Conservation (phyloP, 768 basidiomycete species). For the Saitozyma podzolica region DNA sequence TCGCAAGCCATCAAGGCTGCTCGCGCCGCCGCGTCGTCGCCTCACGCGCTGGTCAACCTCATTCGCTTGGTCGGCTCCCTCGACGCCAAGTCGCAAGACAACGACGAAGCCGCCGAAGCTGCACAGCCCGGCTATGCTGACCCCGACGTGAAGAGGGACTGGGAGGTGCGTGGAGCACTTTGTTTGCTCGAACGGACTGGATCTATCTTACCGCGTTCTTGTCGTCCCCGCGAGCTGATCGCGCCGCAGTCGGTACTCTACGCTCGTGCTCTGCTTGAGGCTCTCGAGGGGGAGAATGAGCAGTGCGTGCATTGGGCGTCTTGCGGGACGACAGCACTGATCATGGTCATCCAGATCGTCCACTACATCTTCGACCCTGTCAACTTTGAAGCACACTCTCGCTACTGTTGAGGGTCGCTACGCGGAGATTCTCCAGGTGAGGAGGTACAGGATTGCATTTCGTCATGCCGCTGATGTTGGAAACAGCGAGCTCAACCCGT, state of each 20-base stretch:
- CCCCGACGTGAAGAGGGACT: constrained; percentile 20
- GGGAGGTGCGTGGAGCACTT: constrained; percentile 28
- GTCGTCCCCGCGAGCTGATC: neutral
- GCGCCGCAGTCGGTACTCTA: constrained; percentile 26
- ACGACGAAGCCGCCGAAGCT: constrained; percentile 15
- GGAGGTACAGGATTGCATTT: too few relatives aligned
- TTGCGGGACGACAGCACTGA: neutral
- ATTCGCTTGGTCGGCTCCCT: constrained; percentile 36
- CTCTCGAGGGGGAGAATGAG: constrained; percentile 20
- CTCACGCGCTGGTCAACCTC: constrained; percentile 44
- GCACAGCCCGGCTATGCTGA: neutral
- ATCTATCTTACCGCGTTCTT: neutral
- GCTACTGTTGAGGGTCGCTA: neutral
- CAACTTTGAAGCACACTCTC: neutral
- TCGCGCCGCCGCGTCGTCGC: constrained; percentile 25
- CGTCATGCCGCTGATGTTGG: too few relatives aligned
- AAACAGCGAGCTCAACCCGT: too few relatives aligned
- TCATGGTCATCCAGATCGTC: neutral
- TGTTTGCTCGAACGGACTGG: neutral
- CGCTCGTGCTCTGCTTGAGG: constrained; percentile 27
- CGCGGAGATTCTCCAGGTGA: too few relatives aligned
- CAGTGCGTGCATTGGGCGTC: constrained; percentile 7
- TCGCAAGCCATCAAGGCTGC: constrained; percentile 24
- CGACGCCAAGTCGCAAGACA: constrained; percentile 19
- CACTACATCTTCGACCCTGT: constrained; percentile 1